Evolutionary conservation across 2,329 filamentous ascomycete genomes (phyloP), one percentile per base, ranked within the genome.

Genomic region (Hyphodiscus sp.): DNA sequence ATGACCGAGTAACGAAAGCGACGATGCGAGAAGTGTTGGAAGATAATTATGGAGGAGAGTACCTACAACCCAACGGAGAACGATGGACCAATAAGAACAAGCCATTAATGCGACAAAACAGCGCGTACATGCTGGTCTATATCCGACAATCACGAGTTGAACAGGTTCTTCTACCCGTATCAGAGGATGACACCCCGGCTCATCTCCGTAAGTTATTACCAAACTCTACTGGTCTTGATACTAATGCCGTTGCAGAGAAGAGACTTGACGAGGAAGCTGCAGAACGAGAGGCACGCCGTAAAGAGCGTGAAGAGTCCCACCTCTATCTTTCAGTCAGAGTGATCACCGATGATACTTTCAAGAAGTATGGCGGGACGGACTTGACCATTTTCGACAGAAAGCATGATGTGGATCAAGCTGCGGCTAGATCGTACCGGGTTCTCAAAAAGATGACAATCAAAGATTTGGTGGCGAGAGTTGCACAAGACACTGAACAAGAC

Each of bases 81-180:
- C 73, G 13, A n/a, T 66, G 73, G 2, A 69, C 73, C n/a, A 74
- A 77, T 48, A 83, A 81, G 68, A 79, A 80, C 66, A 70, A 74
- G 2, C 80, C 81, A 1, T 70, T 82, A 16, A 79, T 85, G 72
- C 78, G 83, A 51, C 81, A 83, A 56, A 86, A 84, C 71, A 99
- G 91, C 69, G 95, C 94, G 5, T 99, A 99, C 76, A 99, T 99
- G 94, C 73, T 99, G 76, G 95, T 99, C 1, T 99, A 99, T 67
- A 90, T 99, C 60, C 86, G 94, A 45, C 89, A 96, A 68, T 87
- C 86, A 49, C 82, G 86, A 53, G 72, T 95, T n/a, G 88, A 96
- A 65, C 79, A 88, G 60, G 85, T 97, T 47, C 77, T 99, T 50
- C 82, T 86, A 43, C 81, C 85, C 0, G 87, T 94, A 41, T 79